Evolutionary conservation across 2,329 filamentous ascomycete species (phyloP).

Genomic region (Pseudocercospora fijiensis): DNA sequence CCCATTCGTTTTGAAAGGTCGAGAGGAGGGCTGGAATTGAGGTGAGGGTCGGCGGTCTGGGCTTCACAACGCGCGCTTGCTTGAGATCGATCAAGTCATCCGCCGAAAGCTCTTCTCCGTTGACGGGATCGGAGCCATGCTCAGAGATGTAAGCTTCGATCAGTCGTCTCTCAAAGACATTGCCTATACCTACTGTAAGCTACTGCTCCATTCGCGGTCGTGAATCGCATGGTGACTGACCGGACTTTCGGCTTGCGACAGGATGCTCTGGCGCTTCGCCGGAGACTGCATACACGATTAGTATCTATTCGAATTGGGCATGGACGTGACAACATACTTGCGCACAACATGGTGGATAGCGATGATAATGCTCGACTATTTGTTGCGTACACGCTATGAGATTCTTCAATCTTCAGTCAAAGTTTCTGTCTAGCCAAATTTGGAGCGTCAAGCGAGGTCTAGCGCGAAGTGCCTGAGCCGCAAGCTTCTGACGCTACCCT

Average conservation of each 20-base stretch:
- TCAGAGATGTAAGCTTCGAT: conserved; percentile 94
- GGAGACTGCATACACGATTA: conserved; percentile 64
- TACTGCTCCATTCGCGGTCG: conserved; percentile 33
- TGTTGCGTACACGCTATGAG: background rate
- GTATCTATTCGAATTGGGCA: background rate
- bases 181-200: conserved; percentile 56
- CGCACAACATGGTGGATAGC: conserved; percentile 39
- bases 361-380: background rate
- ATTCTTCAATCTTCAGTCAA: background rate
- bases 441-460: background rate
- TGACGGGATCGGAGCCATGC: conserved; percentile 88
- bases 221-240: conserved; percentile 51
- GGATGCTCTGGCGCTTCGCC: conserved; percentile 94
- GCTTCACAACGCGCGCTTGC: conserved; percentile 77
- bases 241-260: conserved; percentile 91
- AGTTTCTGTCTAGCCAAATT: background rate
- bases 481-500: background rate
- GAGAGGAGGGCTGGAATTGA: conserved; percentile 93
- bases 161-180: conserved; percentile 90
- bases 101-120: conserved; percentile 75
- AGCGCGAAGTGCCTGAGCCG: background rate
- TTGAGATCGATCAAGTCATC: conserved; percentile 90
- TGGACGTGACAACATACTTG: conserved; percentile 35
- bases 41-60: conserved; percentile 87
- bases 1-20: conserved; percentile 98